Base-by-base conservation (phyloP, 2,329 filamentous ascomycete species). In the Fusarium tjaetaba region DNA sequence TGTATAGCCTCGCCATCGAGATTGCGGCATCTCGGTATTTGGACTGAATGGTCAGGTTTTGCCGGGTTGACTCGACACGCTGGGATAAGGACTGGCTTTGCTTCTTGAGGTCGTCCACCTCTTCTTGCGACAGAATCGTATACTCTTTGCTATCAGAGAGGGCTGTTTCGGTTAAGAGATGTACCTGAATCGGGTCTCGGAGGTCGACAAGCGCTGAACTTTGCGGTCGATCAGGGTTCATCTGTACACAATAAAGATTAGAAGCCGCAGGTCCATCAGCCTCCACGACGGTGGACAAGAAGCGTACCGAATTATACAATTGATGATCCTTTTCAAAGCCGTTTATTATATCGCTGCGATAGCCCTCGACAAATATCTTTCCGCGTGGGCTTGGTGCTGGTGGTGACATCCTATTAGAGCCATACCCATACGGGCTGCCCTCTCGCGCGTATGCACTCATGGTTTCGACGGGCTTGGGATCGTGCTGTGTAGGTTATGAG, bases 21-120 rank as follows among this genome's bases (percentile, higher is more conserved):
- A 92, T 89, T 16, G 96, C 94, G 2, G 96, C 96, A 87, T 98
- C 96, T 77, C 95, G 93, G 77, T 98, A 94, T 85, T 98, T 99
- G 61, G 91, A 93, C 82, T 99, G 96, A 51, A 98, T 91, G 38
- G 92, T 91, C 42, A 99, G 87, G 82, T 96, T 97, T 68, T 94
- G 90, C 74, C 92, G 91, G 26, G 94, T 91, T 42, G 94, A 92
- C 71, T 96, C 93, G 74, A 97, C 91, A n/a, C 94, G 92, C 79
- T 91, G 89, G 32, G 88, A 87, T 56, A 98, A 83, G 41, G 90
- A 86, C 66, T 90, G 89, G 71, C 92, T 89, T 85, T 97, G 94
- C 81, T 95, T 97, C 87, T 98, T 99, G 77, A 98, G 84, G 52
- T 90, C 88, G 74, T 98, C 96, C 36, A 98, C 92, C 83, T 98